Evolutionary conservation across 148 eudicot species (phyloP), one percentile per base, ranked within the genome.

Genomic region (Mesembryanthemum crystallinum): DNA sequence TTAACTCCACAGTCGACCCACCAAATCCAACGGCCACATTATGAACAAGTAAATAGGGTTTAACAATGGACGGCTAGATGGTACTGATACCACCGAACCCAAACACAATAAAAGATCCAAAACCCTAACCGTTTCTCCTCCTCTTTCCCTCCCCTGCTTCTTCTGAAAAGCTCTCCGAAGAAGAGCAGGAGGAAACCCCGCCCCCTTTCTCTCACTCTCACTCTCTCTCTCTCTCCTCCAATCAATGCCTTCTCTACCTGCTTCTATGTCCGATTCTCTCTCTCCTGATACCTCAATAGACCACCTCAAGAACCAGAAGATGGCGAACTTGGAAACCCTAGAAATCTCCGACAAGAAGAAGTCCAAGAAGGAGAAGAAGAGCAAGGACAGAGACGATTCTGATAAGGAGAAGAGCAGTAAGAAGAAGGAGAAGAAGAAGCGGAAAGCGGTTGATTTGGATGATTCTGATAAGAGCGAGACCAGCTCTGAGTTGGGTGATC

Each of bases 181-280:
- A 59, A 3, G n/a, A 49, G 69, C 63, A 71, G 79, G 83, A 80
- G 76, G 45, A 73, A 76, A 54, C 42, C 32, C 11, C 55, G 66
- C 66, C 59, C 76, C 69, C n/a, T 42, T 20, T 71, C 42, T 71
- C 72, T 54, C 65, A 29, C 55, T n/a, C n/a, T n/a, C n/a, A n/a
- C n/a, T n/a, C 35, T 27, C 27, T 17, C 21, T 45, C 54, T 62
- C 58, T 57, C 59, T 13, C 25, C 29, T 63, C 49, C 52, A 0
- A 55, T 21, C 28, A 69, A 87, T 89, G 92, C 88, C 88, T 85
- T 87, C 90, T 1, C 12, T 83, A n/a, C n/a, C n/a, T n/a, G n/a
- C n/a, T 4, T 61, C 77, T 15, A 72, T 73, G 37, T 58, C 79
- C 58, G 86, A 82, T 52, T 66, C 81, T 39, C 42, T 47, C 57